phyloP scores from a whole-genome alignment of 2,329 filamentous ascomycete species.

The Colletotrichum caudatum region DNA sequence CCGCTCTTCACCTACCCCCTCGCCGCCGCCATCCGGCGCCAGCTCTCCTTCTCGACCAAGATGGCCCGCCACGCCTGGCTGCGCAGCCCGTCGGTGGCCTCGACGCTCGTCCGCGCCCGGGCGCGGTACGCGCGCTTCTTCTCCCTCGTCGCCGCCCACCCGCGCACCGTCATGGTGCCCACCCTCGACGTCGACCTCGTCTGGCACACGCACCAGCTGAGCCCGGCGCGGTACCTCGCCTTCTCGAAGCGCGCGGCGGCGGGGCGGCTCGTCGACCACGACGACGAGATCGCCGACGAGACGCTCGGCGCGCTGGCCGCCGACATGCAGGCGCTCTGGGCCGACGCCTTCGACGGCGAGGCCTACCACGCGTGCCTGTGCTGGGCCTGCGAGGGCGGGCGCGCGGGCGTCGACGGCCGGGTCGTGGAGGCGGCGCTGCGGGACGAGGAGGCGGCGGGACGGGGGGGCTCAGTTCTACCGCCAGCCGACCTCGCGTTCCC shows the following conservation, averaged over 20 bases:
- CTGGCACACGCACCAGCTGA: slow-evolving; percentile 59
- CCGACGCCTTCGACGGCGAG: slow-evolving; percentile 50
- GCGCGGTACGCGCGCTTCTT: slow-evolving; percentile 56
- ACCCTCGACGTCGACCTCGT: slow-evolving; percentile 57
- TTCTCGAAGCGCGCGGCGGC: slow-evolving; percentile 36
- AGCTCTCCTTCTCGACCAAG: slow-evolving; percentile 55
- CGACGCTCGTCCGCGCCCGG: slow-evolving; percentile 51
- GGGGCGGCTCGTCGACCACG: slow-evolving; percentile 53
- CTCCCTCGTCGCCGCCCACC: slow-evolving; percentile 48
- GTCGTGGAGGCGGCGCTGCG: slow-evolving; percentile 24
- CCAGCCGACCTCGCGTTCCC: slow-evolving; percentile 26
- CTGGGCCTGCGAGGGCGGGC: slow-evolving; percentile 53
- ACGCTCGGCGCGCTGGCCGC: slow-evolving; percentile 47
- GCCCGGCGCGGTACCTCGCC: slow-evolving; percentile 46
- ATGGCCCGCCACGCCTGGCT: slow-evolving; percentile 56
- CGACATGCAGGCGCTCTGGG: slow-evolving; percentile 48
- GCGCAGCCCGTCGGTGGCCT: slow-evolving; percentile 50
- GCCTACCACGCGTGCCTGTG: slow-evolving; percentile 53
- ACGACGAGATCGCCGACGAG: slow-evolving; percentile 51
- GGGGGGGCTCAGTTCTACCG: slow-evolving; percentile 5
- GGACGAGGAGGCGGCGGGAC: slow-evolving; percentile 6
- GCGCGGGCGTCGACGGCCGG: slow-evolving; percentile 22
- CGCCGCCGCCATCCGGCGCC: slow-evolving; percentile 51
- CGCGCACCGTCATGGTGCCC: slow-evolving; percentile 51
- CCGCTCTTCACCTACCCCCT: slow-evolving; percentile 43